A percentile compares a stretch with the other conserved stretches of the same genome.
These are phyloP conservation scores for Hyaloscypha bicolor DNA, from an alignment of 495 filamentous ascomycete species.

Conservation along the genomic window DNA sequence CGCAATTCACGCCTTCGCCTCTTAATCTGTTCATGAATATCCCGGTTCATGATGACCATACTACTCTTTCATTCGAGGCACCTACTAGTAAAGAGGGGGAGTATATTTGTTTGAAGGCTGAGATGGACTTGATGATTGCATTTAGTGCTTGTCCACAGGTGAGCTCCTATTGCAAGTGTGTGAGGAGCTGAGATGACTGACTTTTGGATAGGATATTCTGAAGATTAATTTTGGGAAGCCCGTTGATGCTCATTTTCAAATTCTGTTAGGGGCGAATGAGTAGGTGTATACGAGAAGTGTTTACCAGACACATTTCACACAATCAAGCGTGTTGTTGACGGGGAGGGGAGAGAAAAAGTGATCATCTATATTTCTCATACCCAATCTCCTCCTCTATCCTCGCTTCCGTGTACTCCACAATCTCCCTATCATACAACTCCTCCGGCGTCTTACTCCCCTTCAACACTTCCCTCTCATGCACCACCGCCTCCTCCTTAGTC, in stretches of 20 bases:
- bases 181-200: background rate
- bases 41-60: constrained; percentile 35
- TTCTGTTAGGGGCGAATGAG: constrained; percentile 4
- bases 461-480: constrained; percentile 81
- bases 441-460: constrained; percentile 65
- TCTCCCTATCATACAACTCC: constrained; percentile 69
- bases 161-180: background rate
- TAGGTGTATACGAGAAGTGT: too few species aligned
- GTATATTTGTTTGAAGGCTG: constrained; percentile 41
- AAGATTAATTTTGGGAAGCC: constrained; percentile 43
- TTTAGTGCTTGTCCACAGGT: constrained; percentile 47
- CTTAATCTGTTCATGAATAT: constrained; percentile 55
- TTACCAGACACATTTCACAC: too few species aligned
- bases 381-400: constrained; percentile 63
- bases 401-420: constrained; percentile 63
- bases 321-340: background rate
- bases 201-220: constrained; percentile 39
- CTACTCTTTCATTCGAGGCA: constrained; percentile 35
- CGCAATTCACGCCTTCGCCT: constrained; percentile 42
- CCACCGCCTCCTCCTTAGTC: constrained; percentile 91
- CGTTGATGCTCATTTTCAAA: constrained; percentile 39
- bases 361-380: constrained; percentile 51
- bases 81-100: constrained; percentile 41
- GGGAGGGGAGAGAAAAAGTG: background rate
- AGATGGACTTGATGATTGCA: constrained; percentile 42